These are phyloP conservation scores for Heliamphora pulchella DNA, from an alignment of 179 eudicot species.

Conservation along the genomic window DNA sequence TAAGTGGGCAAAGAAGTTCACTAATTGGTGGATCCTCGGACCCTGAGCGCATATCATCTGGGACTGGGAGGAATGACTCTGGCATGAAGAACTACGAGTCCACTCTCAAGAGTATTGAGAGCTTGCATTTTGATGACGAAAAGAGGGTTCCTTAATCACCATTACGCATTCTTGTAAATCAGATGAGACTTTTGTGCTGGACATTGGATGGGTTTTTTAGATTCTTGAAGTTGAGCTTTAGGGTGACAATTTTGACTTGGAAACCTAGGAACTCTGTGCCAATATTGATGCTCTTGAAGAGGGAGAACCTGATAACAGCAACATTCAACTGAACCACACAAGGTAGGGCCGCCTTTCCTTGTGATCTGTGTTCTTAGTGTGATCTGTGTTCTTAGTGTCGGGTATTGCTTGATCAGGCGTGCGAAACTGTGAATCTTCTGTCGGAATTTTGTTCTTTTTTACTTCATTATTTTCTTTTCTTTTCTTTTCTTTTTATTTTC, in stretches of 20 bases:
- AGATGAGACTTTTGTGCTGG: slow-evolving; percentile 13
- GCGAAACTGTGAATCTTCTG: slow-evolving; percentile 7
- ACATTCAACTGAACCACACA: neutral
- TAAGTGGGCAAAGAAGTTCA: slow-evolving; percentile 59
- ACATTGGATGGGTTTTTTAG: neutral
- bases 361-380: too few relatives aligned
- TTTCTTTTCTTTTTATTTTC: neutral
- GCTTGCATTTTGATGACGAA: slow-evolving; percentile 61
- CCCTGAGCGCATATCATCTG: slow-evolving; percentile 42
- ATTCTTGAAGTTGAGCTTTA: slow-evolving; percentile 14
- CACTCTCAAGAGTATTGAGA: slow-evolving; percentile 66
- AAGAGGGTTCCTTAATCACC: slow-evolving; percentile 33
- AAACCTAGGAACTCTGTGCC: neutral
- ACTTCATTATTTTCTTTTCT: too few relatives aligned
- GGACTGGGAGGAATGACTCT: slow-evolving; percentile 31
- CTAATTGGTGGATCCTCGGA: slow-evolving; percentile 52
- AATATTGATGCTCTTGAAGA: neutral
- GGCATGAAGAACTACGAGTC: slow-evolving; percentile 56
- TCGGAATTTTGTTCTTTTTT: too few relatives aligned
- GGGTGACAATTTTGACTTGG: neutral
- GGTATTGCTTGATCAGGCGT: neutral
- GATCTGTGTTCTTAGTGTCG: neutral
- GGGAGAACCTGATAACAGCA: neutral
- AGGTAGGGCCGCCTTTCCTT: slow-evolving; percentile 7
- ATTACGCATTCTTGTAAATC: slow-evolving; percentile 21